Base-by-base conservation (phyloP, 805 yeast genomes). In the Cyberlindnera bimundalis region DNA sequence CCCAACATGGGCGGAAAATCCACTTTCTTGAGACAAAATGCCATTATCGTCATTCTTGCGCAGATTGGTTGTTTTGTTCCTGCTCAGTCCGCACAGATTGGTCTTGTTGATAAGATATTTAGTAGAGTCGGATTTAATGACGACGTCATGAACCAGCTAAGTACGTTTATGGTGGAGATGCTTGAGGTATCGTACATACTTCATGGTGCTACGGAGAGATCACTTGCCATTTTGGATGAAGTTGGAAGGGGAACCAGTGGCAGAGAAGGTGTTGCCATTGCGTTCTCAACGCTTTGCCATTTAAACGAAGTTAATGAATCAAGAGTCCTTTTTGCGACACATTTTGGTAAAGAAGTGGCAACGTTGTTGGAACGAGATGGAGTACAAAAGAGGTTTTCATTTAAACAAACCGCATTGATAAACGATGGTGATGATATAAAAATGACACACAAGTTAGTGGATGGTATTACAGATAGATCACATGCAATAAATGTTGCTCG, bases 1-100 rank as follows among this genome's bases (percentile, higher is more conserved):
- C 97, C 97, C 18, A 90, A 90, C 58, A 90, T 90, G 97, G 97
- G 97, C 40, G 97, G 97, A 49, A 90, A 90, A 60, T 88, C 96
- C 0, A 90, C 97, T 0, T 90, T 86, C 57, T 81, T 90, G 34
- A 73, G 96, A 48, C 96, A 90, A 53, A 76, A 85, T 39, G 97
- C 96, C 9, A 93, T 85, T 0, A 83, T 90, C 41, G 82, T 91
- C 2, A 69, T 90, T 32, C 70, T 90, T 81, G 87, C 87, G 13
- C 97, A 90, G 59, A 76, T 88, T 17, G 97, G 97, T 0, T 83
- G 90, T 37, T 89, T 82, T 57, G 80, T 90, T 18, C 99, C 99
- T 2, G 85, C 86, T 40, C 70, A 67, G 26, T 78, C 71, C 15
- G 91, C 96, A 0, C 86, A 80, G 52, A 63, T 93, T 26, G 82